These are phyloP conservation scores for Hygrocybe coccinea DNA, from an alignment of 768 basidiomycete genomes.

Conservation along the genomic window DNA sequence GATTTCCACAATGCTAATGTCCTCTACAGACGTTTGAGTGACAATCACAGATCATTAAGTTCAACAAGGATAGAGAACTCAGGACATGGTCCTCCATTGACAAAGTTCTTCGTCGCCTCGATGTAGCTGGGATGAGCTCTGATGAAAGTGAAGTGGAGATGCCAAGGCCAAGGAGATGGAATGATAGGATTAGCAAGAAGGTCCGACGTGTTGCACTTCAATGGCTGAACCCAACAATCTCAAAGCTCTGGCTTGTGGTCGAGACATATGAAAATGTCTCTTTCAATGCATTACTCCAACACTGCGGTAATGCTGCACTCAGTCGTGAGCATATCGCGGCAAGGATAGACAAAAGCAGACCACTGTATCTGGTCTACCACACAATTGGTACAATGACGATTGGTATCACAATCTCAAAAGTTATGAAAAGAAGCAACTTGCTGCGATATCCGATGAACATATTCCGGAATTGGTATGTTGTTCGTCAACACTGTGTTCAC, in stretches of 20 bases:
- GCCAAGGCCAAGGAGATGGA: too few species aligned
- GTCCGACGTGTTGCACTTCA: too few species aligned
- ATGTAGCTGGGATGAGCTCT: neutral
- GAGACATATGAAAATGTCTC: neutral
- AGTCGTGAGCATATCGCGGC: neutral
- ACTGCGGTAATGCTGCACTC: neutral
- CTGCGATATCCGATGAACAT: neutral
- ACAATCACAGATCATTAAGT: too few species aligned
- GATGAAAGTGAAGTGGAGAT: too few species aligned
- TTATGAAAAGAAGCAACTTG: neutral
- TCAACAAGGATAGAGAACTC: too few species aligned
- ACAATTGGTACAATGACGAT: neutral
- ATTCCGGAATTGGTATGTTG: too few species aligned
- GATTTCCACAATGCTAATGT: neutral
- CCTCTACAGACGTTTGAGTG: too few species aligned
- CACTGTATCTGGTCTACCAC: neutral
- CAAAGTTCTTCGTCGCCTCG: neutral
- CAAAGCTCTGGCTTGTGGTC: neutral
- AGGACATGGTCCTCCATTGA: neutral
- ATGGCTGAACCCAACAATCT: too few species aligned
- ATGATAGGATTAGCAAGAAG: too few species aligned
- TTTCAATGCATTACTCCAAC: neutral
- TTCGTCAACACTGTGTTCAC: too few species aligned
- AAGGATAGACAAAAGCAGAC: neutral
- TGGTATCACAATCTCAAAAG: neutral